A percentile compares a stretch with the other conserved stretches of the same genome.
Conservation (phyloP, 176 grass and related monocot species). For the Chrysopogon serrulatus region DNA sequence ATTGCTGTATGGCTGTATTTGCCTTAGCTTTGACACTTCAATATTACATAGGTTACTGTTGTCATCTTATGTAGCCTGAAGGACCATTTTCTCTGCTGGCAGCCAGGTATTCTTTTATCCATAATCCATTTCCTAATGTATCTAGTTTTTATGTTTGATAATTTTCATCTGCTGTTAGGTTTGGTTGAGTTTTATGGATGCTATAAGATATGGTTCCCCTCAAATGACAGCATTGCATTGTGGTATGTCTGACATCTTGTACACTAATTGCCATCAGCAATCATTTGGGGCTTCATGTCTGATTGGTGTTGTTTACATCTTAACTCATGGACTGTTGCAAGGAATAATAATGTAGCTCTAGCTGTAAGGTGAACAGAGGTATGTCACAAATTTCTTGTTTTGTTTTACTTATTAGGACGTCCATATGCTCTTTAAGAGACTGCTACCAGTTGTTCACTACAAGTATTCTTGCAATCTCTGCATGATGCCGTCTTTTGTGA, state of each 20-base stretch:
- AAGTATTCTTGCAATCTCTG: background rate
- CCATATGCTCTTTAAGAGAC: background rate
- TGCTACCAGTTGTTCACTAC: background rate
- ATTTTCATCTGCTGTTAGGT: background rate
- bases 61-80: background rate
- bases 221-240: background rate
- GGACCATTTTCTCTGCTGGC: conserved; percentile 5
- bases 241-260: background rate
- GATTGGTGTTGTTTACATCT: background rate
- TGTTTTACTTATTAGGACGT: background rate
- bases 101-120: conserved; percentile 26
- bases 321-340: conserved; percentile 5
- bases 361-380: background rate
- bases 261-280: background rate
- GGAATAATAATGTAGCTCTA: background rate
- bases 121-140: background rate
- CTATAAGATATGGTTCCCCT: background rate
- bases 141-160: background rate
- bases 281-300: background rate
- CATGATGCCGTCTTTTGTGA: background rate
- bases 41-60: background rate
- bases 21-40: background rate
- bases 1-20: background rate
- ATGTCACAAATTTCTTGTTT: background rate
- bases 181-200: conserved; percentile 14